Base-by-base conservation (phyloP, 768 basidiomycete species). In the Cyathus striatus region DNA sequence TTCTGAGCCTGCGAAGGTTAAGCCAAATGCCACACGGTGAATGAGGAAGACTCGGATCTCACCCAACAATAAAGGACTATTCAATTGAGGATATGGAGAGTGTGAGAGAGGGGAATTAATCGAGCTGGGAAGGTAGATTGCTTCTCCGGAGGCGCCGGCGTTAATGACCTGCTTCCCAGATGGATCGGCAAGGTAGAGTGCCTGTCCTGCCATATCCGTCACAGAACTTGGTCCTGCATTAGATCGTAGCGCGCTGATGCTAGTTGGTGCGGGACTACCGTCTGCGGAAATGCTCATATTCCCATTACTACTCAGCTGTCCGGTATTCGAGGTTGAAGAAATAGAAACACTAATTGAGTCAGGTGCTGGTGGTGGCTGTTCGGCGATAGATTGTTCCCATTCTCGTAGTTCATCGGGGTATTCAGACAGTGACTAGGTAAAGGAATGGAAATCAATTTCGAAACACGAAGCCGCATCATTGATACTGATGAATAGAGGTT, bases 301-400 rank as follows among this genome's bases (percentile, higher is more conserved):
- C n/a, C n/a, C n/a, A n/a, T n/a, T n/a, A n/a, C n/a, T n/a, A n/a
- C n/a, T n/a, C n/a, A n/a, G n/a, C n/a, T n/a, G n/a, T n/a, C 33
- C 44, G 14, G 46, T 38, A 9, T 22, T 22, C 6, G 16, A 41
- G 12, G 7, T 34, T 16, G 37, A n/a, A 18, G 16, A 34, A 20
- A 16, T 44, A 17, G 20, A 36, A n/a, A 23, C 30, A 20, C 20
- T 17, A 21, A 5, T 34, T 27, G 13, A 27, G 17, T 21, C 41
- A 34, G 26, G 62, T 51, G 49, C 27, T 12, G 59, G 47, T 6
- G 59, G 42, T 41, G 63, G 48, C 41, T 63, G 62, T 44, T 66
- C 57, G 22, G 65, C 50, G 22, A 68, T 51, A 2, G 65, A 60
- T 6, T 57, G 46, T 43, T 69, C 62, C 64, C 67, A 72, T 32